These are phyloP conservation scores for Auriculariales sp. DNA, from an alignment of 768 basidiomycete genomes.

Conservation along the genomic window DNA sequence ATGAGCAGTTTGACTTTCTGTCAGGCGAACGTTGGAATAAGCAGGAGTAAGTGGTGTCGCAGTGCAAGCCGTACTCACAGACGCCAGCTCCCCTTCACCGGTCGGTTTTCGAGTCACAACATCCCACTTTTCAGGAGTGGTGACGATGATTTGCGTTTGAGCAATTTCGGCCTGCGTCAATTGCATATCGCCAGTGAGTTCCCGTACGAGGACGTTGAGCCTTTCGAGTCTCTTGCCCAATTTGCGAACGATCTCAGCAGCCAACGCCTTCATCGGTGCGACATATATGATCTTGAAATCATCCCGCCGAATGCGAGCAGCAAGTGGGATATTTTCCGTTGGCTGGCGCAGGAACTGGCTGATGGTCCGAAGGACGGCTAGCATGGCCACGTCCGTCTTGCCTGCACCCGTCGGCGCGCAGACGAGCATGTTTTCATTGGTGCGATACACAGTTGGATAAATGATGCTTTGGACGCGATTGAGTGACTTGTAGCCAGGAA, in stretches of 20 bases:
- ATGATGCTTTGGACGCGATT: conserved; percentile 95
- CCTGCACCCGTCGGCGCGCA: conserved; percentile 98
- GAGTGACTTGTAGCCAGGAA: conserved; percentile 71
- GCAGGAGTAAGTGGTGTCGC: background rate
- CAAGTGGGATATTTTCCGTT: conserved; percentile 9
- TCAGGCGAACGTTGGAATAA: background rate
- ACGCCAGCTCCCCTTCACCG: conserved; percentile 91
- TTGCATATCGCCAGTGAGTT: conserved; percentile 98
- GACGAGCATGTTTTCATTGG: conserved; percentile 92
- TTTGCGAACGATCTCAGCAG: conserved; percentile 89
- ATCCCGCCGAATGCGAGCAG: conserved; percentile 44
- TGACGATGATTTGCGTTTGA: conserved; percentile 93
- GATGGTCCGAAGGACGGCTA: conserved; percentile 80
- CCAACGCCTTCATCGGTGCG: conserved; percentile 97
- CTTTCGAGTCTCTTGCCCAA: conserved; percentile 79
- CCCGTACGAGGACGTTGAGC: conserved; percentile 75
- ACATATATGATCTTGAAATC: conserved; percentile 96
- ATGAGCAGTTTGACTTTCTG: conserved; percentile 89
- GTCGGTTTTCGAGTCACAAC: conserved; percentile 96
- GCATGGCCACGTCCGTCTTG: conserved; percentile 97
- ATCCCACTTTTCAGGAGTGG: conserved; percentile 99
- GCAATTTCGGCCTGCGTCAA: conserved; percentile 86
- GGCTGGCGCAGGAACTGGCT: conserved; percentile 41
- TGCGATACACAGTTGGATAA: conserved; percentile 82
- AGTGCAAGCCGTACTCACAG: conserved; percentile 33